Base-by-base conservation (phyloP, 192 early-diverging fungal species). In the Phycomyces blakesleeanus region DNA sequence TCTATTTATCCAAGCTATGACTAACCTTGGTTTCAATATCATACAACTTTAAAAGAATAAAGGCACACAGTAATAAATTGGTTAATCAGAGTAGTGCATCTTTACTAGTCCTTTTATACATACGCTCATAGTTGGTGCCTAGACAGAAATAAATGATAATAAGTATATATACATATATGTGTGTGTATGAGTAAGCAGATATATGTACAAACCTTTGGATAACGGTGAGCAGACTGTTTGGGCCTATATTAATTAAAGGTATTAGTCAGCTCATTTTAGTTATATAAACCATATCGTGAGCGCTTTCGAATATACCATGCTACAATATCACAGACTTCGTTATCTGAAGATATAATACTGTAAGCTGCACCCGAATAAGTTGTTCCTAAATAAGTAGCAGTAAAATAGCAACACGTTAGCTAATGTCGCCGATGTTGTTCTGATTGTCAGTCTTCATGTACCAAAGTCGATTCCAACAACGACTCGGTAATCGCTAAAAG, bases 391-490 rank as follows among this genome's bases (percentile, higher is more conserved):
- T 25, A 38, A 56, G n/a, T 21, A 26, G 41, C 10, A 5, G 39
- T n/a, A n/a, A n/a, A n/a, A n/a, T n/a, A n/a, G n/a, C n/a, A n/a
- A n/a, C n/a, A n/a, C n/a, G n/a, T 8, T 0, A 26, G 44, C 14
- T 16, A 5, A 52, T 27, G 20, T 3, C 18, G 25, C 9, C 12
- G 3, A 12, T 34, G 41, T 6, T 6, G 10, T 12, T n/a, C 16
- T 59, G 25, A 21, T 9, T 15, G 18, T 22, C 21, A 20, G 56
- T 27, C 9, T 29, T 24, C 55, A 26, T 47, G 34, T 78, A 78
- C 74, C 76, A 61, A 81, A 76, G 40, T 78, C 79, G 41, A 81
- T 81, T 29, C 77, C 77, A 64, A 81, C 70, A 20, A 81, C 66
- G 14, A 81, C 69, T 49, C 73, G 76, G 29, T 78, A 81, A 15